phyloP scores from a whole-genome alignment of 768 basidiomycete species.

The Amanita muscaria region DNA sequence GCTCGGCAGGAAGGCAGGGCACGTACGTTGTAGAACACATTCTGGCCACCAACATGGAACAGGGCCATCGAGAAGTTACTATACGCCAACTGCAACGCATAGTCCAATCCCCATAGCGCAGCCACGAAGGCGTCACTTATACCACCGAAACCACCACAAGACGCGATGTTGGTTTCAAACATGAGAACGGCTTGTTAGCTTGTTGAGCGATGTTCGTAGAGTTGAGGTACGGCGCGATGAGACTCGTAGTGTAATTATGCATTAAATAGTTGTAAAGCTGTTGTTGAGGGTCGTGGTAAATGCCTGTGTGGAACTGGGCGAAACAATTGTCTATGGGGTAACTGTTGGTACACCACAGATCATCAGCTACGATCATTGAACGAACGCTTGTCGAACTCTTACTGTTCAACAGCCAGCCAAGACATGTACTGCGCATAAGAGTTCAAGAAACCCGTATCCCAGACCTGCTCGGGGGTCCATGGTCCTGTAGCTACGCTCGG shows the following conservation, averaged over 20 bases:
- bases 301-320: constrained; percentile 36
- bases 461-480: constrained; percentile 40
- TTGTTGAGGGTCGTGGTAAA: constrained; percentile 31
- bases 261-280: constrained; percentile 48
- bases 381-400: constrained; percentile 10
- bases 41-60: constrained; percentile 58
- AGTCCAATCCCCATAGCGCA: constrained; percentile 59
- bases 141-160: constrained; percentile 62
- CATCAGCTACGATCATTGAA: not conserved
- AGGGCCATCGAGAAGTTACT: constrained; percentile 46
- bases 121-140: constrained; percentile 55
- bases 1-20: not conserved
- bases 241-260: constrained; percentile 41
- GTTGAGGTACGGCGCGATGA: constrained; percentile 45
- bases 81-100: constrained; percentile 53
- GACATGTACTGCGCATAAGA: constrained; percentile 32
- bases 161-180: constrained; percentile 66
- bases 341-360: constrained; percentile 11
- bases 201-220: constrained; percentile 37
- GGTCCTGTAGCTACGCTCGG: constrained; percentile 47
- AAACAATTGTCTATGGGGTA: constrained; percentile 52
- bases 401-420: constrained; percentile 51
- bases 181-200: constrained; percentile 45
- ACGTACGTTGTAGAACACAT: constrained; percentile 59
- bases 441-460: constrained; percentile 42